Conservation (phyloP, 345 rosid species). For the Eucalyptus sp. region DNA sequence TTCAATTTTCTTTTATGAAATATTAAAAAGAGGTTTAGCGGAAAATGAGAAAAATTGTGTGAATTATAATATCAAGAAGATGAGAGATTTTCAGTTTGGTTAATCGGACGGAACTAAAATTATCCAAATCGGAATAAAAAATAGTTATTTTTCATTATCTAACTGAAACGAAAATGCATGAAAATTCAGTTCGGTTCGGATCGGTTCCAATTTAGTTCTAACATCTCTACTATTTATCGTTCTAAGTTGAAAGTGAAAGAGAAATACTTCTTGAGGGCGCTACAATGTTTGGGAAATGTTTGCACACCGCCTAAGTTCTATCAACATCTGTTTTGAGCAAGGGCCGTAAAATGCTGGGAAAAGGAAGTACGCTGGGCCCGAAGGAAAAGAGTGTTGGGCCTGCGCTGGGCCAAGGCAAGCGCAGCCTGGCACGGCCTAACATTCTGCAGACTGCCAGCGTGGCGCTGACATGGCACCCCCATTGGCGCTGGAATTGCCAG, state of each 20-base stretch:
- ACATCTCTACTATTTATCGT: no score
- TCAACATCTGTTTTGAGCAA: background rate
- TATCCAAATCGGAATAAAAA: no score
- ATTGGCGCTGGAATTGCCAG: background rate
- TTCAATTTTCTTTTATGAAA: no score
- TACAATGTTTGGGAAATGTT: background rate
- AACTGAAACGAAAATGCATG: accelerated
- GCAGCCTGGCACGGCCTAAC: background rate
- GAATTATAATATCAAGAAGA: no score
- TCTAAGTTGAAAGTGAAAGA: background rate
- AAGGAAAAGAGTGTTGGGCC: background rate
- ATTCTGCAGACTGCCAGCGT: background rate
- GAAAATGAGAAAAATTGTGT: no score
- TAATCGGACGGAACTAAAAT: accelerated
- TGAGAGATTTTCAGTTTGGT: accelerated
- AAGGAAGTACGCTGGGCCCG: background rate
- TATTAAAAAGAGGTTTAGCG: no score
- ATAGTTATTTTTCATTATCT: no score
- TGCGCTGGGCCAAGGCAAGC: background rate
- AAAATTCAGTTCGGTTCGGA: accelerated
- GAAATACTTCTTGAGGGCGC: background rate
- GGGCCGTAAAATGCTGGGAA: background rate
- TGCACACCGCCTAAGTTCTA: background rate
- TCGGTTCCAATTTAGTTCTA: no score
- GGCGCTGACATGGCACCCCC: background rate